Conservation (phyloP, 1,139 yeast genomes). For the Blastobotrys serpentis region DNA sequence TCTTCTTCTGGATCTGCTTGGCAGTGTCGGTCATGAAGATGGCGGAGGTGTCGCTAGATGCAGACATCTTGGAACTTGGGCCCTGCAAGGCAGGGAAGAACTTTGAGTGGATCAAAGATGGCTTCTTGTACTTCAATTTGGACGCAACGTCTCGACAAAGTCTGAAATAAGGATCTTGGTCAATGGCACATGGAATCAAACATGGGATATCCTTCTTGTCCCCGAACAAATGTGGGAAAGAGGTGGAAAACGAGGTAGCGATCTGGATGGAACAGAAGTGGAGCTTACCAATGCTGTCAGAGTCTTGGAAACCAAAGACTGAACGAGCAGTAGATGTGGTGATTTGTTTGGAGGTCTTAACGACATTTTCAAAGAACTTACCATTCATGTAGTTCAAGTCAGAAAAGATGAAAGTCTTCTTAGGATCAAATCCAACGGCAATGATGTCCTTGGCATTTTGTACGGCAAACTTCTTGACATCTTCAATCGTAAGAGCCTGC, state of each 20-base stretch:
- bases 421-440: constrained; percentile 91
- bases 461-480: constrained; percentile 73
- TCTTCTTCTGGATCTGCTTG: constrained; percentile 87
- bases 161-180: constrained; percentile 97
- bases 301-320: constrained; percentile 95
- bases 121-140: constrained; percentile 85
- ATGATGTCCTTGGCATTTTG: constrained; percentile 88
- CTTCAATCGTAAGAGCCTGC: constrained; percentile 82
- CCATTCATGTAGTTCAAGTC: constrained; percentile 93
- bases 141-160: constrained; percentile 97
- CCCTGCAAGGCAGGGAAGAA: constrained; percentile 99
- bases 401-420: constrained; percentile 91
- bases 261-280: constrained; percentile 97
- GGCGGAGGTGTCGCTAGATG: constrained; percentile 79
- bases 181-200: constrained; percentile 98
- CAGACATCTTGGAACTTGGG: constrained; percentile 94
- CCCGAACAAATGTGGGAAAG: constrained; percentile 91
- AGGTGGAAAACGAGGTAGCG: constrained; percentile 91
- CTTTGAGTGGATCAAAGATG: constrained; percentile 87
- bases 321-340: constrained; percentile 95
- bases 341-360: constrained; percentile 90
- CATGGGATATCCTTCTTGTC: constrained; percentile 80
- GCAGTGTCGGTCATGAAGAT: constrained; percentile 95
- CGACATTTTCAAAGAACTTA: constrained; percentile 90
- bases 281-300: constrained; percentile 90